These are phyloP conservation scores for Iris macrosiphon DNA, from an alignment of 106 monocot genomes.

Conservation along the genomic window DNA sequence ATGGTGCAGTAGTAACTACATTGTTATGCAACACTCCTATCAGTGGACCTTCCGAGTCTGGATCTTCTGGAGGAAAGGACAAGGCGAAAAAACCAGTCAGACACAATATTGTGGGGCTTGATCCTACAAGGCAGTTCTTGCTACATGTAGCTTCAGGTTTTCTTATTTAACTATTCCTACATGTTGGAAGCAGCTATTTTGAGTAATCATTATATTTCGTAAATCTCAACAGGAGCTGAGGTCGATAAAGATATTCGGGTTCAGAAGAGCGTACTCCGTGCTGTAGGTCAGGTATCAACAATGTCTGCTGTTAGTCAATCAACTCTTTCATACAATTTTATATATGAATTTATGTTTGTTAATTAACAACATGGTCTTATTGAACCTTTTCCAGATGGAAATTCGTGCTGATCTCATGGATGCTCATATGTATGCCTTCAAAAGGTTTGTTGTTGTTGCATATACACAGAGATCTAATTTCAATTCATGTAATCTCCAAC, in stretches of 20 bases:
- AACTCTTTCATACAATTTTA: neutral
- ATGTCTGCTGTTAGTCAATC: neutral
- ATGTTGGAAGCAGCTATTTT: neutral
- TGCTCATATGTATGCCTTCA: constrained; percentile 98
- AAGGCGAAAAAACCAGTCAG: constrained; percentile 73
- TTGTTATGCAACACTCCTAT: constrained; percentile 73
- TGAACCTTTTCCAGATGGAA: constrained; percentile 65
- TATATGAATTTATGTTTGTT: neutral
- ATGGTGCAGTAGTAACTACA: constrained; percentile 87
- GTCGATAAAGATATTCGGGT: constrained; percentile 85
- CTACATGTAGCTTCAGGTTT: constrained; percentile 83
- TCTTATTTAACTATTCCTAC: neutral
- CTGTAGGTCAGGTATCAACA: constrained; percentile 72
- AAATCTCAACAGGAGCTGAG: constrained; percentile 52
- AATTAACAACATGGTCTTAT: no score
- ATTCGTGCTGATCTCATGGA: constrained; percentile 97
- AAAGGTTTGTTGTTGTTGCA: constrained; percentile 46
- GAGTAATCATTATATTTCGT: neutral
- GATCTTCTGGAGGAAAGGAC: constrained; percentile 74
- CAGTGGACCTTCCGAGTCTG: constrained; percentile 74
- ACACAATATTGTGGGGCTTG: constrained; percentile 82
- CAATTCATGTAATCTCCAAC: neutral
- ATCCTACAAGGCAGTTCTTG: constrained; percentile 70
- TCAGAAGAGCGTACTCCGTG: constrained; percentile 66
- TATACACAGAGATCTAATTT: neutral